These are phyloP conservation scores for Coniochaeta sp. DNA, from an alignment of 2,329 filamentous ascomycete species.

Conservation along the genomic window DNA sequence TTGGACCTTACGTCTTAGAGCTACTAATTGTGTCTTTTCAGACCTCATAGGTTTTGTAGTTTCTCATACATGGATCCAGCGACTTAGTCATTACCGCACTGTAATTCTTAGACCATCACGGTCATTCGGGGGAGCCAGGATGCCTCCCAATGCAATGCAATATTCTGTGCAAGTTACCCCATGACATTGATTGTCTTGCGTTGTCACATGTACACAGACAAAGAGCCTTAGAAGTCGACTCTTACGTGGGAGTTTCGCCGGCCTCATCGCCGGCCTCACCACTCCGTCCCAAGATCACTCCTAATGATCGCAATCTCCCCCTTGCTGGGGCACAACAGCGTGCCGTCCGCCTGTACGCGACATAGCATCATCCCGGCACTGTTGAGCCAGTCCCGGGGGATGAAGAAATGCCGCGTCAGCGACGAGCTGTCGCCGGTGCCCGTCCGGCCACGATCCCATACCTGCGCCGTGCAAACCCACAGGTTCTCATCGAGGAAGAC, in stretches of 20 bases:
- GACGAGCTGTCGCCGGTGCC: background rate
- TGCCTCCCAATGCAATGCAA: background rate
- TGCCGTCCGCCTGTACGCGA: slow-evolving; percentile 9
- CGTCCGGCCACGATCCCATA: background rate
- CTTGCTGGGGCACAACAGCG: slow-evolving; percentile 12
- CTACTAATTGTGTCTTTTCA: no score
- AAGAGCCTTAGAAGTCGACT: background rate
- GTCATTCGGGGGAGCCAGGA: no score
- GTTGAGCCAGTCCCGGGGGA: slow-evolving; percentile 16
- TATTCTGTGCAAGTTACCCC: no score
- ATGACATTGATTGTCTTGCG: no score
- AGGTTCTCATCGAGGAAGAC: slow-evolving; percentile 13
- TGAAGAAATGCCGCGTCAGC: slow-evolving; percentile 14
- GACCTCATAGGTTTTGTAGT: no score
- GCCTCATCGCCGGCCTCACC: slow-evolving; percentile 2
- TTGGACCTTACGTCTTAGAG: no score
- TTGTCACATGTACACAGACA: no score
- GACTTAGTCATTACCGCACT: no score
- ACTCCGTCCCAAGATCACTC: slow-evolving; percentile 9
- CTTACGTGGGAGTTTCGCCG: background rate
- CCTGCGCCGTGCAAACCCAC: slow-evolving; percentile 12
- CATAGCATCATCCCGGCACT: slow-evolving; percentile 7
- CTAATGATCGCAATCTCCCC: slow-evolving; percentile 10
- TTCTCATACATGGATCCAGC: no score
- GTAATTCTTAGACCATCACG: no score